Percentiles rank a stretch among this genome's conserved stretches.
Evolutionary conservation across 768 basidiomycete genomes (phyloP).

Genomic region (Boletus vinaceobasis): DNA sequence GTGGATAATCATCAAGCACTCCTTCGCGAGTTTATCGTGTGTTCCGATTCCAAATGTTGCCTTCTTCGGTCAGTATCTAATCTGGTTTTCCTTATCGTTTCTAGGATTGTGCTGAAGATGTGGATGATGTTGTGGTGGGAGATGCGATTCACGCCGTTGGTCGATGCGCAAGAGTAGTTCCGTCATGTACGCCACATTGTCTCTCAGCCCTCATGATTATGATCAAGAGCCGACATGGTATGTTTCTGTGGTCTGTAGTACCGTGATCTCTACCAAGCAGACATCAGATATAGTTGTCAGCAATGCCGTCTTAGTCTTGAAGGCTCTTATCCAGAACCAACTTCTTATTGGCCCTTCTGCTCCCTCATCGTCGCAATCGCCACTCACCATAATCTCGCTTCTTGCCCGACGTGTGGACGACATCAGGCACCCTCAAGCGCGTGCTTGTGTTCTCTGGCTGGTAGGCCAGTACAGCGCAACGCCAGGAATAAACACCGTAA

Average conservation of each 20-base stretch:
- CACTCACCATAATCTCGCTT: constrained; percentile 69
- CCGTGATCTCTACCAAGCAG: constrained; percentile 2
- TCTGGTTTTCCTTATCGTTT: neutral
- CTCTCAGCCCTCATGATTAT: constrained; percentile 72
- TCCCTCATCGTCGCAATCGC: constrained; percentile 32
- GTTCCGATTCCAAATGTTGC: constrained; percentile 24
- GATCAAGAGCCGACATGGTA: constrained; percentile 75
- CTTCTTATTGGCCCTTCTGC: constrained; percentile 37
- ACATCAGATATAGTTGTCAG: constrained; percentile 70
- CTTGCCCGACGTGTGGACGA: constrained; percentile 77
- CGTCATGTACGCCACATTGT: constrained; percentile 68
- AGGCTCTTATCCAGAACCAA: constrained; percentile 75
- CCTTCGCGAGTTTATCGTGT: constrained; percentile 80
- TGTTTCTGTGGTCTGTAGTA: constrained; percentile 19
- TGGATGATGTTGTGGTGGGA: constrained; percentile 65
- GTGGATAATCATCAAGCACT: constrained; percentile 66
- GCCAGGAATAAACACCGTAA: constrained; percentile 31
- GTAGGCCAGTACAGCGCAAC: constrained; percentile 80
- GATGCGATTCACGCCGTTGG: constrained; percentile 80
- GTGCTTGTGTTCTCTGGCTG: constrained; percentile 89
- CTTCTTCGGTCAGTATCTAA: neutral
- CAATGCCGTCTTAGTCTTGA: constrained; percentile 80
- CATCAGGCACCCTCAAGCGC: constrained; percentile 74
- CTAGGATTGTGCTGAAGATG: constrained; percentile 81
- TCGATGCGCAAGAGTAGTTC: constrained; percentile 62